Evolutionary conservation across 192 early-diverging fungal species (phyloP).

Genomic region (Coemansia sp.): DNA sequence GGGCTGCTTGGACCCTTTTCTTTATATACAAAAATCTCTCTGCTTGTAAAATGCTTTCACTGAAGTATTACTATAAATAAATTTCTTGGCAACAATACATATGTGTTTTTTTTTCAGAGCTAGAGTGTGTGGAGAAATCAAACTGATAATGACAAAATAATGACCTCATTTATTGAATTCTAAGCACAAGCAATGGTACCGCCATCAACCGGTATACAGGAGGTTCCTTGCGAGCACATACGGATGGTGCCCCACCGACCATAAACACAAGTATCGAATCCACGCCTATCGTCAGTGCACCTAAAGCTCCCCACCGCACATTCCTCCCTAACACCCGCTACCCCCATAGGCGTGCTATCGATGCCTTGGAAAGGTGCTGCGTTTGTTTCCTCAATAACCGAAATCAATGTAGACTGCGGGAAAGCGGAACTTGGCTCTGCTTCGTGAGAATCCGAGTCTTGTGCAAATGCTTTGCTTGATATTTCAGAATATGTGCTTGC

Average conservation of each 20-base stretch:
- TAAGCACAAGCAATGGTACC: slow-evolving; percentile 31
- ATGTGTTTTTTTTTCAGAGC: too few species aligned
- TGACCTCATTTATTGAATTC: too few species aligned
- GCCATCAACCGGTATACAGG: slow-evolving; percentile 12
- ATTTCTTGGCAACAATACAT: too few species aligned
- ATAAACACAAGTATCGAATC: slow-evolving; percentile 44
- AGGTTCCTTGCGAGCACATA: slow-evolving; percentile 25
- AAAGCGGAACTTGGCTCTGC: neutral
- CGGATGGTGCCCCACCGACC: slow-evolving; percentile 39
- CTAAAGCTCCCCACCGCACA: slow-evolving; percentile 22
- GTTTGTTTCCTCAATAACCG: neutral
- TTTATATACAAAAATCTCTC: too few species aligned
- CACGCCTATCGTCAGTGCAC: slow-evolving; percentile 6
- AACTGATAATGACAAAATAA: too few species aligned
- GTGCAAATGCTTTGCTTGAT: neutral
- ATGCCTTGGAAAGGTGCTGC: neutral
- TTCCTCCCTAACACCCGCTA: neutral
- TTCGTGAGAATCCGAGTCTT: neutral
- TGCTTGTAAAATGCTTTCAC: too few species aligned
- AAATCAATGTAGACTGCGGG: neutral
- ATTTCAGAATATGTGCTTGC: neutral
- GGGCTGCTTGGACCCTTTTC: too few species aligned
- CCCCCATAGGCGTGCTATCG: neutral
- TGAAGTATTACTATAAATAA: too few species aligned
- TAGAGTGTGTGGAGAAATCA: too few species aligned